Evolutionary conservation across 441 rosid genomes (phyloP).

Genomic region (Gossypium gossypioides): DNA sequence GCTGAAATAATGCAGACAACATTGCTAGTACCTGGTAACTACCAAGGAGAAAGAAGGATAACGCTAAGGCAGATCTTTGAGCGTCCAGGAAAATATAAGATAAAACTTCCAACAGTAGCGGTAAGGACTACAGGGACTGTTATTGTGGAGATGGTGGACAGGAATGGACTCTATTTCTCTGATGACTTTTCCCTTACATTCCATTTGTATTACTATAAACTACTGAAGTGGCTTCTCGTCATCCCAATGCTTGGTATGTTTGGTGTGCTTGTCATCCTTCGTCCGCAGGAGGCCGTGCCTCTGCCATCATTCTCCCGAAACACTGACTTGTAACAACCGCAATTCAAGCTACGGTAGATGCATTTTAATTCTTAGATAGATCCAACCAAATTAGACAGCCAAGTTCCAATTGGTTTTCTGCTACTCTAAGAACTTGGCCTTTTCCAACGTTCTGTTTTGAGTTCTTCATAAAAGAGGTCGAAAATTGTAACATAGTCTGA

Average conservation of each 20-base stretch:
- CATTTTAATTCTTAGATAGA: neutral
- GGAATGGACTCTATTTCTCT: slow-evolving; percentile 79
- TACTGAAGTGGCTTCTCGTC: slow-evolving; percentile 92
- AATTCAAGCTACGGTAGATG: slow-evolving; percentile 1
- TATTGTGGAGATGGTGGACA: slow-evolving; percentile 90
- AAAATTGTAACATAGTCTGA: slow-evolving; percentile 29
- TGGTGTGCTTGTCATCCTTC: slow-evolving; percentile 69
- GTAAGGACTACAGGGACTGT: slow-evolving; percentile 92
- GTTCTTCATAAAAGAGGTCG: neutral
- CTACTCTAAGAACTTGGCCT: neutral
- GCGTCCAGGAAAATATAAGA: slow-evolving; percentile 62
- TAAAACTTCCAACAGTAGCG: slow-evolving; percentile 79
- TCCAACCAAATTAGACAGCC: neutral
- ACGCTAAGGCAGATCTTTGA: slow-evolving; percentile 54
- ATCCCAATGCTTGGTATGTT: slow-evolving; percentile 98
- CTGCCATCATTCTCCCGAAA: slow-evolving; percentile 88
- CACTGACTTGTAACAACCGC: slow-evolving; percentile 49
- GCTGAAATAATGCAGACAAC: slow-evolving; percentile 47
- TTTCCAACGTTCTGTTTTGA: neutral
- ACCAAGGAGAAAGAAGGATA: slow-evolving; percentile 82
- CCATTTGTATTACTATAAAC: slow-evolving; percentile 93
- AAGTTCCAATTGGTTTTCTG: neutral
- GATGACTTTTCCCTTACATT: slow-evolving; percentile 94
- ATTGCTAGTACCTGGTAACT: slow-evolving; percentile 86
- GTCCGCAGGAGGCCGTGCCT: slow-evolving; percentile 86